Evolutionary conservation across 129 eudicot genomes (phyloP), one percentile per base, ranked within the genome.

Genomic region (Cynara cardunculus): DNA sequence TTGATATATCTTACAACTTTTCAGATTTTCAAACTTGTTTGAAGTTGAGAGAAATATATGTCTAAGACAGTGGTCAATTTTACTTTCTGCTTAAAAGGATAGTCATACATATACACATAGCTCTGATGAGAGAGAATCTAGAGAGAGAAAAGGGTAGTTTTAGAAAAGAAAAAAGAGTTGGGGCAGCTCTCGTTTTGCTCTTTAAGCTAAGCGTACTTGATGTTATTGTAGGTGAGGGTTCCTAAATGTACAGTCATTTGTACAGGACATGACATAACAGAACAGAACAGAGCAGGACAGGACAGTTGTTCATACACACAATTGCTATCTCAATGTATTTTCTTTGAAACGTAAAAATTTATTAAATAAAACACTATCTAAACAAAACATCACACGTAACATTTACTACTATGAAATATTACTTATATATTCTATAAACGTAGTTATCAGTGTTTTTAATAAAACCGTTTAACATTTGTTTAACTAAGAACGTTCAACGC

Each of bases 21-120:
- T 24, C 41, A 49, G 77, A 34, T 24, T 49, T 72, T 65, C 73
- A 16, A 59, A 77, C 73, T 70, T 34, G 49, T 49, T 77, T 70
- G 44, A 82, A 56, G 72, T 26, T 11, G 73, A 30, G 78, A 25
- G 75, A 74, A 65, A 61, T 56, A 37, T 67, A n/a, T 69, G 69
- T 46, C 28, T 24, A 41, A 49, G 78, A 71, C 64, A 76, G 31
- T 69, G 78, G 78, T 59, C 49, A 62, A 28, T 26, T 25, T 25
- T 62, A 59, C 67, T 26, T 75, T 70, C 21, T 59, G 61, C 25
- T 30, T 67, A 69, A 24, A 21, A 22, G 65, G 30, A 80, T 34
- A 72, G 46, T 80, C 37, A 72, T 80, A 72, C 46, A 24, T 72
- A 80, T 74, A 72, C 73, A 35, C 14, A 53, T 8, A 39, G 78